A percentile compares a stretch with the other conserved stretches of the same genome.
These are phyloP conservation scores for Tulasnella sp. DNA, from an alignment of 768 basidiomycete genomes.

Conservation along the genomic window DNA sequence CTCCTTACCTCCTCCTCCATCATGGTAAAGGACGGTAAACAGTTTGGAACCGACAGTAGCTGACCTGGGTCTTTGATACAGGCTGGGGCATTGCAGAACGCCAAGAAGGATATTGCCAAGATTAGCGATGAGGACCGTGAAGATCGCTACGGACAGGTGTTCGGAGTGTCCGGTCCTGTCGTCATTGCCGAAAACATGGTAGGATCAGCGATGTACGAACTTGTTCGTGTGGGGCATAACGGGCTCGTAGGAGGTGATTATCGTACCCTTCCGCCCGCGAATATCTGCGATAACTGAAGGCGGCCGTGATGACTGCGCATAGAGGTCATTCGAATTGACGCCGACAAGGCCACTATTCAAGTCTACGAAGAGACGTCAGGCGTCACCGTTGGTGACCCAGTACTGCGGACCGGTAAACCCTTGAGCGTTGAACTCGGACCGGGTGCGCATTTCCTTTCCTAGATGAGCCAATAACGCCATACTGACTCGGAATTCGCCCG, in stretches of 20 bases:
- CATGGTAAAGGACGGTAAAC: not conserved
- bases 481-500: not conserved
- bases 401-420: constrained; percentile 93
- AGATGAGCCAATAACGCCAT: not conserved
- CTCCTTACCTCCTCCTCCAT: not conserved
- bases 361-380: constrained; percentile 99
- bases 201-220: constrained; percentile 94
- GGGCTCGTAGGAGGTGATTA: constrained; percentile 86
- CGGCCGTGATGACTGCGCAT: not conserved
- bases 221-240: constrained; percentile 96
- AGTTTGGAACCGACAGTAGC: not conserved
- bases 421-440: constrained; percentile 96
- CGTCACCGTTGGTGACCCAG: constrained; percentile 97
- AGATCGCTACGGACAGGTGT: constrained; percentile 76
- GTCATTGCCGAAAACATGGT: constrained; percentile 96
- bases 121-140: constrained; percentile 85
- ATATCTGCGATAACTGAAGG: not conserved
- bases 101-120: constrained; percentile 76
- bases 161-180: constrained; percentile 95
- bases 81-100: constrained; percentile 91
- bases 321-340: constrained; percentile 99
- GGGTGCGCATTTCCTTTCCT: constrained; percentile 39
- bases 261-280: not conserved
- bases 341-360: constrained; percentile 96
- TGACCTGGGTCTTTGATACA: constrained; percentile 23